Base-by-base conservation (phyloP, 495 filamentous ascomycete genomes). In the Clohesyomyces aquaticus region DNA sequence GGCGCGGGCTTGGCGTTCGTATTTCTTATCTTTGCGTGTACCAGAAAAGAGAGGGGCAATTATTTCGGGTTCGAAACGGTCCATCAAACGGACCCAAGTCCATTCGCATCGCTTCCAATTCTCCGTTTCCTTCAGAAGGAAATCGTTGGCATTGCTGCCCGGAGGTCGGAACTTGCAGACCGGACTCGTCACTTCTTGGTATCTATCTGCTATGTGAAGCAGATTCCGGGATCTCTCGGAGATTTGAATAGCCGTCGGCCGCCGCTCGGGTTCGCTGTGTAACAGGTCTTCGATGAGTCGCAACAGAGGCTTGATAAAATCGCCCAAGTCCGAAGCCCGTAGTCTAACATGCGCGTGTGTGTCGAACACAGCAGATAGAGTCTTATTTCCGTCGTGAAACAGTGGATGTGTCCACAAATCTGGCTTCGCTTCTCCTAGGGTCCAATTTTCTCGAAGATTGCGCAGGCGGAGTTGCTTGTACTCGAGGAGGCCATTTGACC, bases 331-430 rank as follows among this genome's bases (percentile, higher is more conserved):
- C 32, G 32, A 38, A 14, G 14, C 6, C 32, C 16, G 42, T 1
- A 57, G 6, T 23, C 45, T 26, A 26, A 59, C 2, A 18, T 19
- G 2, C 3, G 18, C 18, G 16, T 35, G 42, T 28, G 16, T 28
- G 4, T 6, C 1, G 11, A 2, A 9, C n/a, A 59, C 55, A 21
- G 26, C 23, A n/a, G 42, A 43, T 2, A 59, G 55, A 32, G 49
- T 21, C 3, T 32, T 4, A 22, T 32, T 21, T 3, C 49, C 50
- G 28, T 62, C 41, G 49, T 62, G 59, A 19, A 62, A 62, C 0
- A 11, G 4, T 42, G 46, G 23, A 49, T 22, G 4, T n/a, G 12
- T 2, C 47, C 19, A 50, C 27, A 21, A 22, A 25, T 50, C 4
- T 27, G 6, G 3, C 12, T 27, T 4, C 23, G 12, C 12, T 19